Base-by-base conservation (phyloP, 495 filamentous ascomycete species). In the Neurospora cerealis region DNA sequence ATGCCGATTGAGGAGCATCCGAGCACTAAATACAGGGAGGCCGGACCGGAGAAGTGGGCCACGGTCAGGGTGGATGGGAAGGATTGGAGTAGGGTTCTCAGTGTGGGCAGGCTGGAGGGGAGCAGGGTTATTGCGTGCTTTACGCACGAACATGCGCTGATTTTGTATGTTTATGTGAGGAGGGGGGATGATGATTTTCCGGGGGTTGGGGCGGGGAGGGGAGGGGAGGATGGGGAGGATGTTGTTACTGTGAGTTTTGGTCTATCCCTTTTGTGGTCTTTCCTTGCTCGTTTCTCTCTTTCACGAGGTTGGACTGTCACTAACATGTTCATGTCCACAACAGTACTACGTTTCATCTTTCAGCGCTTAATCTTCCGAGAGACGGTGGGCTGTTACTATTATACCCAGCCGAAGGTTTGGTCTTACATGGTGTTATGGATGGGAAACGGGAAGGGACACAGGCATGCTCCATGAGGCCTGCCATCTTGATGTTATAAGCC, bases 101-200 rank as follows among this genome's bases (percentile, higher is more conserved):
- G 92, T 80, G 93, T 97, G n/a, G 95, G 94, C 3, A 84, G 93
- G 70, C 79, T 98, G 24, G 94, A 93, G 71, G 96, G 93, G 2
- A 66, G 54, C 7, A 88, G 93, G 75, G 96, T 98, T 32, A 94
- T 99, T 84, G 96, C 94, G 71, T 97, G 95, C 87, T 89, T 90
- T 80, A 83, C 83, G 19, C 84, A 89, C 76, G 93, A 94, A n/a
- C 92, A 92, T 79, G 95, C 94, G 0, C 79, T 99, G 70, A 91
- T 98, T 32, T 83, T 98, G 4, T 99, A 99, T 78, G 96, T 99
- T 28, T 99, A 95, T 79, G 85, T 98, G 71, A 88, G 93, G 44
- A 86, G 90, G 74, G 83, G 88, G 69, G 91, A 89, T 71, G 89
- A 91, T 81, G 86, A 66, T 66, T 66, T 34, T 19, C 54, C 24